phyloP scores from a whole-genome alignment of 768 basidiomycete species.

The Kwoniella sp. region DNA sequence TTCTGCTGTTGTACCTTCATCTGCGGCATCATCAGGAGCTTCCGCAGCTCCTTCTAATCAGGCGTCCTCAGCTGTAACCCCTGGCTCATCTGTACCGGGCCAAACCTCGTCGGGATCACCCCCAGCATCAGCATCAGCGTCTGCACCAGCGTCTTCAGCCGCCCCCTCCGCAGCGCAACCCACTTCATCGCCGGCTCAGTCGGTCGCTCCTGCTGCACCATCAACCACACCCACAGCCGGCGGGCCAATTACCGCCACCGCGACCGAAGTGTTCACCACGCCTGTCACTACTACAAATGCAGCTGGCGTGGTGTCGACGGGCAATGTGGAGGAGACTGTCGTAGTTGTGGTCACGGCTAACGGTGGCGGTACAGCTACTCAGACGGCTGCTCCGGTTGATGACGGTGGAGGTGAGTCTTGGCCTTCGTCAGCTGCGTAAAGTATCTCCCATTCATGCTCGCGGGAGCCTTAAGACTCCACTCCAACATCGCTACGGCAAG shows the following conservation, averaged over 20 bases:
- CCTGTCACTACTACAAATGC: background rate
- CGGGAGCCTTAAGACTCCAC: too few species aligned
- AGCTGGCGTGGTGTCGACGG: constrained; percentile 1
- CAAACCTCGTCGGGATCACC: background rate
- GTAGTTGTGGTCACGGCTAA: constrained; percentile 15
- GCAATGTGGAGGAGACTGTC: constrained; percentile 6
- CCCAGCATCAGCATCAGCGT: background rate
- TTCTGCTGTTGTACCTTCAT: background rate
- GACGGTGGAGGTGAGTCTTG: constrained; percentile 10
- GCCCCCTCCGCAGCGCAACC: background rate
- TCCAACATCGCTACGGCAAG: too few species aligned
- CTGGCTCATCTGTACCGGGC: background rate
- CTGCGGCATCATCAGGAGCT: background rate
- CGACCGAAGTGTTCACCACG: constrained; percentile 7
- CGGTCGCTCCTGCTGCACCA: background rate
- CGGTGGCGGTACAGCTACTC: constrained; percentile 9
- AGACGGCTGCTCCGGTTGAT: constrained; percentile 9
- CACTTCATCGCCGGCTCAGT: background rate
- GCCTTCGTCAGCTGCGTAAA: too few species aligned
- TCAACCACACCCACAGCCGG: constrained; percentile 13
- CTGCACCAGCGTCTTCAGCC: background rate
- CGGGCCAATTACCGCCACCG: constrained; percentile 19
- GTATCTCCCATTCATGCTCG: background rate
- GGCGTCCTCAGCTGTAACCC: background rate
- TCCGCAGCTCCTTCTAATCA: background rate